A percentile compares a stretch with the other conserved stretches of the same genome.
phyloP scores from a whole-genome alignment of 768 basidiomycete species.

The Psilocybe subaeruginosa region DNA sequence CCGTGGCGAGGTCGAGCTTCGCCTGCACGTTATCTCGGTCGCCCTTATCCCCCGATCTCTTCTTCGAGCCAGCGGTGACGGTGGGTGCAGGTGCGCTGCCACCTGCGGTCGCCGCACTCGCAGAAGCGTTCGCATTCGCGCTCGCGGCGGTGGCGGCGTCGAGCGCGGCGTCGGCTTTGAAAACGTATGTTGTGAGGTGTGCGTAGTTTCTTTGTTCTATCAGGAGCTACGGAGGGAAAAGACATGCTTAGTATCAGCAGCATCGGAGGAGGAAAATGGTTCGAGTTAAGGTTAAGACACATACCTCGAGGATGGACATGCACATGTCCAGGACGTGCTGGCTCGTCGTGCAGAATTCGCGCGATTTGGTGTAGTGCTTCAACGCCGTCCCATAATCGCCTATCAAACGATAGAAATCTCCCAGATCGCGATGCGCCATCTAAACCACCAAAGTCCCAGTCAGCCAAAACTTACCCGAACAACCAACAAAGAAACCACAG shows the following conservation, averaged over 20 bases:
- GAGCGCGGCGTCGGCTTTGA: constrained; percentile 93
- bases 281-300: constrained; percentile 10
- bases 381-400: constrained; percentile 76
- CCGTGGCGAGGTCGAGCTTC: constrained; percentile 82
- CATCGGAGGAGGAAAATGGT: not conserved
- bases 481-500: too few relatives aligned
- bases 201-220: constrained; percentile 87
- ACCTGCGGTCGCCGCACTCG: constrained; percentile 1
- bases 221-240: constrained; percentile 55
- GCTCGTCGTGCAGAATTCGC: constrained; percentile 90
- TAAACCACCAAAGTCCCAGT: constrained; percentile 28
- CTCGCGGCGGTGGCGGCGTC: constrained; percentile 52
- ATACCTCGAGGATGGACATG: constrained; percentile 77
- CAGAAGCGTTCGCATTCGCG: constrained; percentile 20
- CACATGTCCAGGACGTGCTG: constrained; percentile 96
- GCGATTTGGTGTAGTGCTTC: constrained; percentile 86
- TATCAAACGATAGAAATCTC: constrained; percentile 70
- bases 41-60: constrained; percentile 59
- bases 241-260: not conserved
- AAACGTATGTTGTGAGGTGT: constrained; percentile 89
- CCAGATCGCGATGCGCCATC: constrained; percentile 93
- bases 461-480: too few relatives aligned
- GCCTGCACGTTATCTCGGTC: constrained; percentile 73
- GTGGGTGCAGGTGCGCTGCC: constrained; percentile 22
- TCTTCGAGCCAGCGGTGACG: constrained; percentile 34